Evolutionary conservation across 2,329 filamentous ascomycete genomes (phyloP), one percentile per base, ranked within the genome.

Genomic region (Alternaria consortialis): DNA sequence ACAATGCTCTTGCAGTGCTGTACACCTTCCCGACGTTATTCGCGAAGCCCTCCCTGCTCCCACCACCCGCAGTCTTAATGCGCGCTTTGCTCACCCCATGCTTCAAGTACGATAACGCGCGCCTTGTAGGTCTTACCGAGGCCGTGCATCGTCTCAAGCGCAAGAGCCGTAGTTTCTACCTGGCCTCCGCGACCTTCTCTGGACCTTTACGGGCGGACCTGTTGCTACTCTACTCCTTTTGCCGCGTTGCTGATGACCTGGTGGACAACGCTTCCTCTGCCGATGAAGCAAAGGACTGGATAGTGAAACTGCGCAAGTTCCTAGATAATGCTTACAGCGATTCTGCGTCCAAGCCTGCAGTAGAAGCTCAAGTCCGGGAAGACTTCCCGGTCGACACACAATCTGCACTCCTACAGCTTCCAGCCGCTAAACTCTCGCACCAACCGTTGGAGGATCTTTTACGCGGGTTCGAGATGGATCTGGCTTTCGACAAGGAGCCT

Each of bases 141-240:
- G 88, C 89, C 0, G 85, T 89, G 0, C 66, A 70, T 1, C 84
- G 87, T 7, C 78, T 92, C 7, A 79, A 83, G 51, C 82, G 81
- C 56, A 92, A 92, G 71, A 92, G 90, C 67, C 84, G 90, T 48
- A 92, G 89, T 68, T 92, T 93, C 74, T 91, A 91, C 66, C 80
- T 93, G 6, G 91, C 90, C 0, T 91, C 88, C 64, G 86, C 88
- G 0, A 86, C 88, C 0, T 93, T 93, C 65, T 84, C 87, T 39
- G 90, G 90, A 1, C 84, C 87, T 25, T 79, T 93, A 7, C 84
- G 90, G 5, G 87, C 90, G 31, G 90, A 93, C 66, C 74, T 93
- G 12, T 84, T 91, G 27, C 77, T 91, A 1, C 78, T 93, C 79
- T 92, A 92, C 71, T 90, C 89, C 0, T 92, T 91, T 72, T 93